Evolutionary conservation across 257 asterid genomes (phyloP).

Genomic region (Solanum ossicruentum): DNA sequence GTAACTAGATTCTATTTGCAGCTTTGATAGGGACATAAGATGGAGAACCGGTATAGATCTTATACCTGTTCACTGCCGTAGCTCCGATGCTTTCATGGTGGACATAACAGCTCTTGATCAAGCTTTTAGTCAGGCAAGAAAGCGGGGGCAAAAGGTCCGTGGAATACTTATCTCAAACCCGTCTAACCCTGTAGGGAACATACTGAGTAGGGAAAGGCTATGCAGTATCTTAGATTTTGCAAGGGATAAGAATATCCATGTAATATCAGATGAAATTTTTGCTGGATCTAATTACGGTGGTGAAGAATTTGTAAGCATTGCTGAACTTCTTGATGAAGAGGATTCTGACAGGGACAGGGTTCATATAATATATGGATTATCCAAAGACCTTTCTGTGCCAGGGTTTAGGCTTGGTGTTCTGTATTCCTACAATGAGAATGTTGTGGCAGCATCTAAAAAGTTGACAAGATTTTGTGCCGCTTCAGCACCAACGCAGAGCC

Average conservation of each 20-base stretch:
- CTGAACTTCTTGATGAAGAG: constrained; percentile 60
- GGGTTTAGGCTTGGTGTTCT: constrained; percentile 89
- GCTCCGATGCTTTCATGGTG: constrained; percentile 66
- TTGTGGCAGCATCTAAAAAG: constrained; percentile 73
- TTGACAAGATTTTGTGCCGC: constrained; percentile 72
- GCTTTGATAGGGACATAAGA: constrained; percentile 80
- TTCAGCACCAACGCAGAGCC: constrained; percentile 75
- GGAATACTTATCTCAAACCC: constrained; percentile 89
- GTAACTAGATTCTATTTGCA: constrained; percentile 22
- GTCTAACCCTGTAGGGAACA: constrained; percentile 77
- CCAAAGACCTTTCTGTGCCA: constrained; percentile 79
- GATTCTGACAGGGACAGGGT: constrained; percentile 73
- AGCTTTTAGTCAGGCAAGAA: constrained; percentile 80
- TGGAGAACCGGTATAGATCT: constrained; percentile 91
- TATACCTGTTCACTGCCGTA: constrained; percentile 83
- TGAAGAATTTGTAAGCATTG: constrained; percentile 85
- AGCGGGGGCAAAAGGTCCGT: constrained; percentile 85
- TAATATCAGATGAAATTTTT: constrained; percentile 84
- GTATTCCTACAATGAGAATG: constrained; percentile 64
- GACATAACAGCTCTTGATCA: constrained; percentile 76
- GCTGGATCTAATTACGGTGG: constrained; percentile 71
- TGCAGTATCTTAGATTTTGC: constrained; percentile 58
- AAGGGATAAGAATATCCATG: constrained; percentile 78
- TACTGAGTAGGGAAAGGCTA: constrained; percentile 45
- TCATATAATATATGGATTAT: constrained; percentile 77